Evolutionary conservation across 257 asterid species (phyloP).

Genomic region (Datura wrightii): DNA sequence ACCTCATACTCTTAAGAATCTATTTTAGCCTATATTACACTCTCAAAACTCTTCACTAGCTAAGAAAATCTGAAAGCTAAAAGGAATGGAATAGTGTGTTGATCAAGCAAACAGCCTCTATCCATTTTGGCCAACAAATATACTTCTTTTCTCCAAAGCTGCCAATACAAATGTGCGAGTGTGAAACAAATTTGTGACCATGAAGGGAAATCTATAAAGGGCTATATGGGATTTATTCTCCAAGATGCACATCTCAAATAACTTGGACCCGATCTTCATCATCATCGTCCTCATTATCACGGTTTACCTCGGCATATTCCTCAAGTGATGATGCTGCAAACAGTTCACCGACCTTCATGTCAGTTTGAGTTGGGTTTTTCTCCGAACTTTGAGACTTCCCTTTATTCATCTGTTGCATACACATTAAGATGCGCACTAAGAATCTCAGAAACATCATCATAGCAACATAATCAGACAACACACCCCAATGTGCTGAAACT

Average conservation of each 20-base stretch:
- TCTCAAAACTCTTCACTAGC: background rate
- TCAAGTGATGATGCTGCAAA: slow-evolving; percentile 52
- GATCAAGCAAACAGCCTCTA: background rate
- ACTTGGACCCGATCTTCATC: slow-evolving; percentile 34
- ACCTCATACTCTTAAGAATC: slow-evolving; percentile 13
- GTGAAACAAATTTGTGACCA: background rate
- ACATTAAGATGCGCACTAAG: slow-evolving; percentile 30
- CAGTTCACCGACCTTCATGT: slow-evolving; percentile 57
- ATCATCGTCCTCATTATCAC: slow-evolving; percentile 44
- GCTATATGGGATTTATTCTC: background rate
- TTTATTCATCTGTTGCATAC: slow-evolving; percentile 71
- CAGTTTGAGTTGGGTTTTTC: slow-evolving; percentile 45
- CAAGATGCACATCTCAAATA: slow-evolving; percentile 23
- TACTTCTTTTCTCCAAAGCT: background rate
- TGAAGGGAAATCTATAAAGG: background rate
- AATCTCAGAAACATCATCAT: slow-evolving; percentile 30
- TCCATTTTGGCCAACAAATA: background rate
- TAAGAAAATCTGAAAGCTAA: background rate
- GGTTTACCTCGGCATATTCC: slow-evolving; percentile 49
- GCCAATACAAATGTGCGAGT: background rate
- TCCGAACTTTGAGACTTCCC: slow-evolving; percentile 56
- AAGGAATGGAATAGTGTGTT: background rate
- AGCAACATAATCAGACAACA: slow-evolving; percentile 17
- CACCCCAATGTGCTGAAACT: slow-evolving; percentile 4
- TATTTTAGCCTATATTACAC: background rate